Evolutionary conservation across 2,329 filamentous ascomycete species (phyloP), one percentile per base, ranked within the genome.

Genomic region (Sclerotinia sclerotiorum): DNA sequence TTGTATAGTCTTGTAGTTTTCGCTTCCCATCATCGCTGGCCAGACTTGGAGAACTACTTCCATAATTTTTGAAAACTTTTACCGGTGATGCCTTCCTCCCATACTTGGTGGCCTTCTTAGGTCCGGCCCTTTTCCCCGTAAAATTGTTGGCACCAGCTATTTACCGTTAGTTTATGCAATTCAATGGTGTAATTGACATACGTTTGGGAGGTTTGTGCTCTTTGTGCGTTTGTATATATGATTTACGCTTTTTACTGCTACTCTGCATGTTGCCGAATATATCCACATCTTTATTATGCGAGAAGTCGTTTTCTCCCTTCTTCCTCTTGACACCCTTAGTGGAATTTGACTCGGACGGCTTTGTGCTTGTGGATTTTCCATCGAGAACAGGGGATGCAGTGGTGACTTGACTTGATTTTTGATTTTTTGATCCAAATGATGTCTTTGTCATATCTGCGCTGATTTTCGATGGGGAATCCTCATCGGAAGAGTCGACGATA

Each of bases 241-340:
- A 68, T 55, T 8, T 49, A 8, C 29, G 49, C 49, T 65, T 65
- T 49, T 68, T 70, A 13, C 68, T 65, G 24, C n/a, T 55, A 29
- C 63, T 69, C 24, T 62, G 57, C 7, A 70, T 48, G 24, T 54
- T 67, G 3, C 72, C 74, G 52, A 72, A 72, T 2, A 11, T 46
- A 67, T 76, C 72, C 24, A 48, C 35, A 68, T 65, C 62, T 51
- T 48, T 52, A 32, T 70, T 71, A 67, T 73, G 65, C 19, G 56
- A 55, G n/a, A n/a, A n/a, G 5, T 42, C 48, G 29, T 10, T n/a
- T 19, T 71, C 69, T 29, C 68, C 49, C 7, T 48, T 65, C 56
- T 73, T 75, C 52, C 73, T 71, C 68, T 74, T 75, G 8, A 21
- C 21, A 17, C 29, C n/a, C 24, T 10, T 49, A 51, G 15, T 63